phyloP scores from a whole-genome alignment of 1,139 yeast genomes.

The Yarrowia galli region DNA sequence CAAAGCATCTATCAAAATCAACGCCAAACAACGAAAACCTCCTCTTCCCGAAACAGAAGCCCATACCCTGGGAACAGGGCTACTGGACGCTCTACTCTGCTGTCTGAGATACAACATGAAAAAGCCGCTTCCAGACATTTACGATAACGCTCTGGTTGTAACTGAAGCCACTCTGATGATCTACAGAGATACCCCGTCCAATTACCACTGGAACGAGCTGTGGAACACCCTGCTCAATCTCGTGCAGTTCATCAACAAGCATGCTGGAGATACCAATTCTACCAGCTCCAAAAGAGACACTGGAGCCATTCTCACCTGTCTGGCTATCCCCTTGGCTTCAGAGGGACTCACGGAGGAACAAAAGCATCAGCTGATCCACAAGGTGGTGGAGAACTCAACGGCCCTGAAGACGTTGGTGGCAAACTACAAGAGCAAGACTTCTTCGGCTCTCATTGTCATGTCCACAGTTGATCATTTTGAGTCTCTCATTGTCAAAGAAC shows the following conservation, averaged over 20 bases:
- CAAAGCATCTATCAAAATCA: constrained; percentile 42
- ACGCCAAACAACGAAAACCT: constrained; percentile 43
- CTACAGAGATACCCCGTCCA: constrained; percentile 42
- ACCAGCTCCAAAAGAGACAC: constrained; percentile 42
- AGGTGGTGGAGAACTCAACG: constrained; percentile 45
- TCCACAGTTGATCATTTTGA: constrained; percentile 34
- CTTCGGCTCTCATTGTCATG: constrained; percentile 33
- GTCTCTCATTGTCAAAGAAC: constrained; percentile 17
- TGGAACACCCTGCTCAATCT: constrained; percentile 51
- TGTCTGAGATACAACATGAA: constrained; percentile 50
- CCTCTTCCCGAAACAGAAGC: constrained; percentile 46
- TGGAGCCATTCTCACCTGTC: constrained; percentile 43
- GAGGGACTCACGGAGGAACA: constrained; percentile 50
- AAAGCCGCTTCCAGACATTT: constrained; percentile 47
- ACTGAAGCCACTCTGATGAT: constrained; percentile 47
- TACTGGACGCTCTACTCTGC: constrained; percentile 50
- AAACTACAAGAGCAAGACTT: constrained; percentile 19
- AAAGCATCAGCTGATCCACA: constrained; percentile 51
- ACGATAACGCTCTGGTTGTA: constrained; percentile 46
- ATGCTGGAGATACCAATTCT: constrained; percentile 42
- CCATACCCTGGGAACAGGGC: constrained; percentile 48
- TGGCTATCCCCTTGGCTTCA: constrained; percentile 49
- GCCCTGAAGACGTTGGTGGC: constrained; percentile 11
- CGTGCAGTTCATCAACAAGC: constrained; percentile 45
- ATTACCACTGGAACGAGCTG: constrained; percentile 53